Evolutionary conservation across 2,329 filamentous ascomycete genomes (phyloP), one percentile per base, ranked within the genome.

Genomic region (Alternaria angustiovoidea): DNA sequence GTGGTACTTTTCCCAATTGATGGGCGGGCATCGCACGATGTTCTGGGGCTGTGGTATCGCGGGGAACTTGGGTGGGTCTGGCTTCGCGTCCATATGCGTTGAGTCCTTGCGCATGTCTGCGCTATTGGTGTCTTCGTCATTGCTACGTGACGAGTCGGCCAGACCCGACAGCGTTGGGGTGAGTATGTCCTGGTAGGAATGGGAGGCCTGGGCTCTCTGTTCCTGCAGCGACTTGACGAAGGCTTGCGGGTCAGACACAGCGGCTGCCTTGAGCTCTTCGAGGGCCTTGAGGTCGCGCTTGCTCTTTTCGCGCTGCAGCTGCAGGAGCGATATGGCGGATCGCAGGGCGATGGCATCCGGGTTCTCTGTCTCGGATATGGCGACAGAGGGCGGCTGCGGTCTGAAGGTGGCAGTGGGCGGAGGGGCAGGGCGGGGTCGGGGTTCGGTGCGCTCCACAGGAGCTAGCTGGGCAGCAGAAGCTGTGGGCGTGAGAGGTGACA

Each of bases 1-100:
- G 69, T 92, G 92, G 78, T 98, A 98, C 75, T 97, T 94, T 12
- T 89, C 88, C 94, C 94, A 98, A 81, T 97, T 97, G 73, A 98
- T 89, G 8, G 92, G 91, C 8, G 94, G 94, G 80, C 90, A 93
- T 41, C 94, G 89, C 26, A 96, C 89, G 1, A 98, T 83, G 68
- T 91, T 91, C 77, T 97, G 94, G 7, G 91, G 88, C 14, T 85
- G 86, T 0, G 94, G 94, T 14, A 97, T 86, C 18, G 81, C 81
- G 2, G 86, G 82, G 81, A 93, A 93, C 26, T 68, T 62, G 16
- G 63, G 22, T 20, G 64, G 60, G 6, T 64, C 55, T 30, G 62
- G n/a, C 18, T 57, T 52, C 16, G 54, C 36, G 7, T 71, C 64
- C 48, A 64, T 60, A 39, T 62, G 56, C 18, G 69, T 71, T 24